phyloP scores from a whole-genome alignment of 2,329 filamentous ascomycete species.

The Elsinoe perseae region DNA sequence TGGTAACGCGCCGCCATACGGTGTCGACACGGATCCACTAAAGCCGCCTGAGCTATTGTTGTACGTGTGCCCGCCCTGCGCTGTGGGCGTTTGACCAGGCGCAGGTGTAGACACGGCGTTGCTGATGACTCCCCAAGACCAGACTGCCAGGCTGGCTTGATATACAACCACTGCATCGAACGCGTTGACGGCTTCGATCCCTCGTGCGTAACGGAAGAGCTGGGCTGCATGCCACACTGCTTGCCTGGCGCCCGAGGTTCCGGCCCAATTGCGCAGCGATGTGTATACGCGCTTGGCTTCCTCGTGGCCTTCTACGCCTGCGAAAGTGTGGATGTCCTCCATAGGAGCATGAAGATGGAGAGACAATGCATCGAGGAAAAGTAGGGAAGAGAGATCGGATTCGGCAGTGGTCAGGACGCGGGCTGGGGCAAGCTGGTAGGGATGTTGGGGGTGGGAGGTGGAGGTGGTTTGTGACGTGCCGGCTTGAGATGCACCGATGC shows the following conservation, averaged over 20 bases:
- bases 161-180: slow-evolving; percentile 63
- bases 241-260: slow-evolving; percentile 48
- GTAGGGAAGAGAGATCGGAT: slow-evolving; percentile 22
- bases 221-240: slow-evolving; percentile 63
- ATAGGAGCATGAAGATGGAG: slow-evolving; percentile 59
- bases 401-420: neutral
- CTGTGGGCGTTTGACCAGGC: slow-evolving; percentile 33
- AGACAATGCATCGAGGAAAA: slow-evolving; percentile 46
- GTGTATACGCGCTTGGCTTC: slow-evolving; percentile 55
- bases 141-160: slow-evolving; percentile 59
- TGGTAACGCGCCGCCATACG: slow-evolving; percentile 20
- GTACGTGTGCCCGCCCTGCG: slow-evolving; percentile 17
- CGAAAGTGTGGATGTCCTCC: slow-evolving; percentile 59
- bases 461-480: slow-evolving; percentile 20
- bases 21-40: slow-evolving; percentile 22
- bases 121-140: slow-evolving; percentile 57
- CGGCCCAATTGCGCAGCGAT: slow-evolving; percentile 52
- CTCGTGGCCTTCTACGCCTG: slow-evolving; percentile 59
- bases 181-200: slow-evolving; percentile 37
- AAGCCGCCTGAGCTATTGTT: slow-evolving; percentile 26
- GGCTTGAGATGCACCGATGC: slow-evolving; percentile 38
- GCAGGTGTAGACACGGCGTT: slow-evolving; percentile 41
- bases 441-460: slow-evolving; percentile 26
- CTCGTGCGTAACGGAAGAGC: slow-evolving; percentile 53
- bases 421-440: neutral